Conservation (phyloP, 2,329 filamentous ascomycete species). For the Colletotrichum viniferum region DNA sequence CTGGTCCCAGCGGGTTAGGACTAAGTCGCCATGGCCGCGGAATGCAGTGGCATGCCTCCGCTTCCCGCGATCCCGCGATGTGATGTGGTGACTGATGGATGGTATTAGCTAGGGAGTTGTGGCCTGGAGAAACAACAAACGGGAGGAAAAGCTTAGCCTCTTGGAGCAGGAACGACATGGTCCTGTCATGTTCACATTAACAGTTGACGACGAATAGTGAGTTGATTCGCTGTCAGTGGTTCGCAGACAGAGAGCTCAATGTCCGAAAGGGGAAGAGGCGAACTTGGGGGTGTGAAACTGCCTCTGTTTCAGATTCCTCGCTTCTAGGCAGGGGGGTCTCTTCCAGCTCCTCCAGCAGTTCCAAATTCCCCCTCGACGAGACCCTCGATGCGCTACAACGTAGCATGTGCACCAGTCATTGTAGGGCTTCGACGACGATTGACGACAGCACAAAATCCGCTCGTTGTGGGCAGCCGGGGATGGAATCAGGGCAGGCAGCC, state of each 20-base stretch:
- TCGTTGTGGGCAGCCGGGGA: neutral
- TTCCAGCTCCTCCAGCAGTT: neutral
- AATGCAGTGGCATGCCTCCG: neutral
- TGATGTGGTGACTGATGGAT: neutral
- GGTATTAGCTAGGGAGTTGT: neutral
- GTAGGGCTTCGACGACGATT: neutral
- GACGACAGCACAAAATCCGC: slow-evolving; percentile 7
- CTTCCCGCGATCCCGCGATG: neutral
- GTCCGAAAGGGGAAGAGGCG: slow-evolving; percentile 18
- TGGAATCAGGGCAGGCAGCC: neutral
- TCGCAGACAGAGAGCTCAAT: slow-evolving; percentile 2
- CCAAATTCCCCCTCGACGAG: neutral
- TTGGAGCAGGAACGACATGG: slow-evolving; percentile 10
- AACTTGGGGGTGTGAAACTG: slow-evolving; percentile 15
- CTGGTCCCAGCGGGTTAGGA: neutral
- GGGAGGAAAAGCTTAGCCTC: slow-evolving; percentile 15
- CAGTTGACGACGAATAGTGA: neutral
- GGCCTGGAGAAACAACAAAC: slow-evolving; percentile 12
- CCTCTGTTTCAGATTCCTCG: slow-evolving; percentile 15
- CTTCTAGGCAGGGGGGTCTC: neutral
- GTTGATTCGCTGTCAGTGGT: slow-evolving; percentile 17
- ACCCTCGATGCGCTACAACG: slow-evolving; percentile 1
- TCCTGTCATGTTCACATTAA: neutral
- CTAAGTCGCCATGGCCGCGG: neutral
- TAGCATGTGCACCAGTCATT: slow-evolving; percentile 7